Base-by-base conservation (phyloP, 1,139 yeast species). In the Tardiomyces blankii region DNA sequence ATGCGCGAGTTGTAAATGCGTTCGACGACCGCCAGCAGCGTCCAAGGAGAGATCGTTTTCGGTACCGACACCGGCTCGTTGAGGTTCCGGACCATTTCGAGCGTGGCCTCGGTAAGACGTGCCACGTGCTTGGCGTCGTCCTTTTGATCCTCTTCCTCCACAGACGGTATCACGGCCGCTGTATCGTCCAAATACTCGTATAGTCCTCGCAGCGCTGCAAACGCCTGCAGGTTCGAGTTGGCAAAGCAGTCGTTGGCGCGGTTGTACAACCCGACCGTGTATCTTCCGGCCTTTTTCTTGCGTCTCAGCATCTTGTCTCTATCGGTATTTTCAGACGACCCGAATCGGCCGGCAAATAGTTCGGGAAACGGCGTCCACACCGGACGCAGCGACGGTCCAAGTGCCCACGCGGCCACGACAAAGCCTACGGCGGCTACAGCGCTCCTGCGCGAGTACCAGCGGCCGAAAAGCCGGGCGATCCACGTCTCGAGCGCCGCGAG, bases 171-270 rank as follows among this genome's bases (percentile, higher is more conserved):
- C 30, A 53, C 16, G 49, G 48, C 27, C 46, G 51, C 39, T 48
- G 49, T 7, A 51, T 54, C 39, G 18, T 16, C 23, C 50, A 88
- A 67, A 57, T 86, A 88, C 14, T 67, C 70, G 30, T 80, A 78
- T 44, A 88, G 62, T 0, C 73, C 72, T 0, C 88, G 82, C 28
- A 85, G 64, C 0, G 94, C 68, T 14, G 87, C 79, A 50, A 89
- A 74, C 0, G 96, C 93, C 62, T 89, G 97, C 19, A 91, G 61
- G 1, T 89, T 81, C n/a, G 94, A 78, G 59, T 91, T 89, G 50
- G 95, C 96, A 66, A 86, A 89, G 63, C 97, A 89, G 61, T 88
- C 96, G 56, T 86, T 86, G 49, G 91, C 76, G 52, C 81, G 72
- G 62, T 89, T 91, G 53, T 81, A 72, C 42, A 89, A 68, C 2